Evolutionary conservation across 2,329 filamentous ascomycete genomes (phyloP).

Genomic region (Byssoonygena ceratinophila): DNA sequence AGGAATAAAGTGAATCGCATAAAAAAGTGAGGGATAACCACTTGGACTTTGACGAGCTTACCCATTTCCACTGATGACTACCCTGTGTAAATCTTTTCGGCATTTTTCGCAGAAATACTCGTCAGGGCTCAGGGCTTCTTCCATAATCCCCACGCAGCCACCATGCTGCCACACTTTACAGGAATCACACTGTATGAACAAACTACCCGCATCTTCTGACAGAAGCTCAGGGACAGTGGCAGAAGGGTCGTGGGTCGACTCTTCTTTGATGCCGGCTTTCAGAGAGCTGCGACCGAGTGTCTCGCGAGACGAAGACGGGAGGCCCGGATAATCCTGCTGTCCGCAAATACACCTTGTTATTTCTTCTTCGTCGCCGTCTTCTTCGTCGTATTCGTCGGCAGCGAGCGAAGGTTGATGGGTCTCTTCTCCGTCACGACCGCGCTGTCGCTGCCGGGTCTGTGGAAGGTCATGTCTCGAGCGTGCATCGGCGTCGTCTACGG

Average conservation of each 20-base stretch:
- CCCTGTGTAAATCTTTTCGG: constrained; percentile 79
- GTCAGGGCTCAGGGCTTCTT: constrained; percentile 82
- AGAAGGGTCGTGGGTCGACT: constrained; percentile 48
- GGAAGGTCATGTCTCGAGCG: constrained; percentile 49
- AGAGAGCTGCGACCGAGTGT: constrained; percentile 48
- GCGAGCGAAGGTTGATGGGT: constrained; percentile 45
- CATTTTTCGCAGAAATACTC: constrained; percentile 98
- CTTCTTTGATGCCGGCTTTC: constrained; percentile 47
- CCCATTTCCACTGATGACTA: constrained; percentile 73
- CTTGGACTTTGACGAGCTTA: constrained; percentile 43
- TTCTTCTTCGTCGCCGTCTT: constrained; percentile 75
- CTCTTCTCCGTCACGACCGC: constrained; percentile 54
- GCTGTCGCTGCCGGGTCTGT: constrained; percentile 67
- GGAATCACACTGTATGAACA: constrained; percentile 95
- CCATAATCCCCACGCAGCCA: constrained; percentile 93
- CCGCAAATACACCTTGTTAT: constrained; percentile 92
- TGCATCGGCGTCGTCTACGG: constrained; percentile 45
- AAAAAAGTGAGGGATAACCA: constrained; percentile 1
- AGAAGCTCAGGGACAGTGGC: constrained; percentile 50
- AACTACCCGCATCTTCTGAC: constrained; percentile 77
- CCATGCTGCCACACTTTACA: constrained; percentile 99
- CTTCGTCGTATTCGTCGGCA: constrained; percentile 37
- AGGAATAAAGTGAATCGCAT: neutral
- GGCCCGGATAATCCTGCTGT: constrained; percentile 86
- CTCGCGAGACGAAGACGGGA: constrained; percentile 49